Conservation (phyloP, 371 early-diverging fungal species). For the Mucor piriformis region DNA sequence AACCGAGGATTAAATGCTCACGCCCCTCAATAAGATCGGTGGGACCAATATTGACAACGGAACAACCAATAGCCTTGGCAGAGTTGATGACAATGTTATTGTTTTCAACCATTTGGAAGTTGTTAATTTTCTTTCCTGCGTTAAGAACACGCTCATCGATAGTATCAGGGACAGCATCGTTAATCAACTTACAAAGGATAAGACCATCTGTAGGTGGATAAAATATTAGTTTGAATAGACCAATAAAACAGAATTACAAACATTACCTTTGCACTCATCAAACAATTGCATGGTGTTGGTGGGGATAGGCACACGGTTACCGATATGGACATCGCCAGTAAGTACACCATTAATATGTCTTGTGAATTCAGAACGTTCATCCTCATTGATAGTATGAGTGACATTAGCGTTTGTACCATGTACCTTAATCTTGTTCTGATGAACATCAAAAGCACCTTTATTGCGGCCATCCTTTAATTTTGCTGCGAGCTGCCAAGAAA, state of each 20-base stretch:
- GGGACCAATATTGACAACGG: conserved; percentile 95
- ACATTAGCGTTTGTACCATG: conserved; percentile 84
- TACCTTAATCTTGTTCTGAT: conserved; percentile 84
- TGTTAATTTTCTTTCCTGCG: conserved; percentile 74
- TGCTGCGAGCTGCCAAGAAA: conserved; percentile 26
- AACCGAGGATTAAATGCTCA: conserved; percentile 92
- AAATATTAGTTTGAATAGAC: no score
- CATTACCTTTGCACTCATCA: conserved; percentile 79
- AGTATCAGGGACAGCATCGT: conserved; percentile 94
- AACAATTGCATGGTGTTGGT: conserved; percentile 94
- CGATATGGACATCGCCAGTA: conserved; percentile 80
- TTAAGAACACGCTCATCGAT: conserved; percentile 98
- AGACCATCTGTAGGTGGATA: conserved; percentile 77
- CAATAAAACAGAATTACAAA: no score
- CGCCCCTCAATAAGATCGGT: conserved; percentile 93
- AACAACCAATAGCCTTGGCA: conserved; percentile 97
- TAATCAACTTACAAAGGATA: conserved; percentile 95
- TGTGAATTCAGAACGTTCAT: conserved; percentile 94
- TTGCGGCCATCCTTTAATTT: conserved; percentile 67
- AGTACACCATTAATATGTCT: conserved; percentile 91
- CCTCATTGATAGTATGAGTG: conserved; percentile 96
- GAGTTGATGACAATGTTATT: conserved; percentile 97
- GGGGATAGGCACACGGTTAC: conserved; percentile 86
- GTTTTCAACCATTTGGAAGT: conserved; percentile 97
- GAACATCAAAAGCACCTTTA: conserved; percentile 61